Conservation (phyloP, 2,329 filamentous ascomycete species). For the Parastagonospora avenae region DNA sequence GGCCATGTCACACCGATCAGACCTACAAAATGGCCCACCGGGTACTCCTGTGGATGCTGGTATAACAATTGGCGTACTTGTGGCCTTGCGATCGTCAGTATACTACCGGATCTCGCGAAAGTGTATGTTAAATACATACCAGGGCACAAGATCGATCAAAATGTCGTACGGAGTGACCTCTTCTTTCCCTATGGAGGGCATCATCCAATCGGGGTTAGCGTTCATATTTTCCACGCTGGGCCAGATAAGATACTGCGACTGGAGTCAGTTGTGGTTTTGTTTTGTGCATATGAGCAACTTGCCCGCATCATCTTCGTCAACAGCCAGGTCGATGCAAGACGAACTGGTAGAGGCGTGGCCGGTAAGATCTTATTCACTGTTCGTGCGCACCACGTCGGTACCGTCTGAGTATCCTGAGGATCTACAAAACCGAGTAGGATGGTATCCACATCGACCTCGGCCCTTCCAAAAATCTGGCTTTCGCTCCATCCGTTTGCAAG, state of each 20-base stretch:
- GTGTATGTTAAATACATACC: conserved; percentile 24
- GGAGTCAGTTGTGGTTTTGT: conserved; percentile 11
- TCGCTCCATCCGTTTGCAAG: conserved; percentile 40
- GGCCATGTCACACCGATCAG: conserved; percentile 39
- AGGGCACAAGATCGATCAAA: conserved; percentile 42
- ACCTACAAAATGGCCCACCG: conserved; percentile 33
- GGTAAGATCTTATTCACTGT: conserved; percentile 39
- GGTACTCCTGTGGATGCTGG: conserved; percentile 38
- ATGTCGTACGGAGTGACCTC: conserved; percentile 40
- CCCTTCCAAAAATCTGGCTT: conserved; percentile 38
- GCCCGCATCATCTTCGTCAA: conserved; percentile 45
- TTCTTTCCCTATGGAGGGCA: conserved; percentile 34
- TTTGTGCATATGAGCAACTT: conserved; percentile 13
- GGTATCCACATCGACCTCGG: conserved; percentile 43
- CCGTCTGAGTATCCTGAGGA: conserved; percentile 38
- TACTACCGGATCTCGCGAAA: not conserved
- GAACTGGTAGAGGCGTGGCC: conserved; percentile 28
- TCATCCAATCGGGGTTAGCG: conserved; percentile 42
- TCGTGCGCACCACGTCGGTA: conserved; percentile 41
- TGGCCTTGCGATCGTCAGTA: conserved; percentile 33
- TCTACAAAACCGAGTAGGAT: conserved; percentile 41
- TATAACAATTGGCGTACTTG: conserved; percentile 41
- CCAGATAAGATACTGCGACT: conserved; percentile 42
- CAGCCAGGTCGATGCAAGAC: conserved; percentile 39
- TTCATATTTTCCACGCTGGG: conserved; percentile 45